A percentile compares a stretch with the other conserved stretches of the same genome.
phyloP scores from a whole-genome alignment of 345 rosid genomes.

The Acer campestre region DNA sequence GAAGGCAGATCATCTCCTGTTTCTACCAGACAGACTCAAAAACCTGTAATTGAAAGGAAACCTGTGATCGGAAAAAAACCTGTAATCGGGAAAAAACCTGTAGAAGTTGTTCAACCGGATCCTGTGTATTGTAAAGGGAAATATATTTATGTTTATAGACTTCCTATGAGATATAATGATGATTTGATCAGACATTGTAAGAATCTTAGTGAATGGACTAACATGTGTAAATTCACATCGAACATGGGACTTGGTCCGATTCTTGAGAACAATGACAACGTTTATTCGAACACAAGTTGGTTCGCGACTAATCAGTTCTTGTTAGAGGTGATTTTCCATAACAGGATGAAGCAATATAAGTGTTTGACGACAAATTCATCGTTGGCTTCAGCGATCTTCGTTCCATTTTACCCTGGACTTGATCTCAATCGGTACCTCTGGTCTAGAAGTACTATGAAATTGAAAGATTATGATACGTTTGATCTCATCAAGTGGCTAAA shows the following conservation, averaged over 20 bases:
- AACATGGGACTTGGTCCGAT: conserved; percentile 67
- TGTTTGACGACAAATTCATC: conserved; percentile 73
- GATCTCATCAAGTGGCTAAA: conserved; percentile 64
- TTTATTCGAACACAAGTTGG: conserved; percentile 55
- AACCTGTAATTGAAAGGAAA: conserved; percentile 26
- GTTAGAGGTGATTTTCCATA: conserved; percentile 77
- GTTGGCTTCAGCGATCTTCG: conserved; percentile 65
- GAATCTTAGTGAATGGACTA: conserved; percentile 55
- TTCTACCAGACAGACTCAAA: not conserved
- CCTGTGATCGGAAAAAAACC: conserved; percentile 16
- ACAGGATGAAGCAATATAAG: conserved; percentile 74
- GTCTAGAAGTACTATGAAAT: conserved; percentile 36
- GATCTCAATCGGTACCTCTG: conserved; percentile 75
- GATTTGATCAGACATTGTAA: conserved; percentile 67
- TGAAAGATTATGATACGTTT: conserved; percentile 60
- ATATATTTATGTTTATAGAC: conserved; percentile 57
- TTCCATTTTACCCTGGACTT: conserved; percentile 77
- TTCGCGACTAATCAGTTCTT: conserved; percentile 74
- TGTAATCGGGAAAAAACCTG: conserved; percentile 10
- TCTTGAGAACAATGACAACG: conserved; percentile 38
- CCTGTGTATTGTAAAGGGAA: conserved; percentile 47
- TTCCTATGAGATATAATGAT: conserved; percentile 63
- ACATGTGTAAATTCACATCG: conserved; percentile 59
- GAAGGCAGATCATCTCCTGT: conserved; percentile 17
- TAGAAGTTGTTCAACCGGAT: conserved; percentile 3